These are phyloP conservation scores for Aureobasidium uvarum DNA, from an alignment of 2,329 filamentous ascomycete species.

Conservation along the genomic window DNA sequence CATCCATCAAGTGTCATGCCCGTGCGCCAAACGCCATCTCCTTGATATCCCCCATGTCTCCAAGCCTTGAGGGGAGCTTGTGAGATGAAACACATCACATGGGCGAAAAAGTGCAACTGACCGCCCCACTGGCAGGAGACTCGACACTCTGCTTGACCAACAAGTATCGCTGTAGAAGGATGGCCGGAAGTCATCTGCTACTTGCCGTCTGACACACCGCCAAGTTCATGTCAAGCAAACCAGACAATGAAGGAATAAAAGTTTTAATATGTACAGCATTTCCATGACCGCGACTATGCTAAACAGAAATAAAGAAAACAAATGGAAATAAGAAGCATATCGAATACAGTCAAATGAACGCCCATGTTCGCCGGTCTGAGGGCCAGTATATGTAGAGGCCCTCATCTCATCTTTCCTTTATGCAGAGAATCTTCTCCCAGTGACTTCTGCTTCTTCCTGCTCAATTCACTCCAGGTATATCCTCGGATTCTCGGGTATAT, in stretches of 20 bases:
- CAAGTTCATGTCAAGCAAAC: background rate
- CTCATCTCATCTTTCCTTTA: slow-evolving; percentile 5
- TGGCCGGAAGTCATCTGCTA: background rate
- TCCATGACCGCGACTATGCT: slow-evolving; percentile 25
- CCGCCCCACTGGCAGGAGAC: background rate
- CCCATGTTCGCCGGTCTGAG: slow-evolving; percentile 22
- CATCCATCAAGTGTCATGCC: background rate
- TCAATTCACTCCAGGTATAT: slow-evolving; percentile 7
- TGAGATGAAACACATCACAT: background rate
- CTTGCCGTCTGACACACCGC: background rate
- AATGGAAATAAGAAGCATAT: slow-evolving; percentile 19
- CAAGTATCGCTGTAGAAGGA: background rate
- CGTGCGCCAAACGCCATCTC: slow-evolving; percentile 5
- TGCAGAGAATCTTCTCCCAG: background rate
- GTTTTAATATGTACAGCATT: slow-evolving; percentile 25
- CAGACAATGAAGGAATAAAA: background rate
- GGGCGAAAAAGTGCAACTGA: background rate
- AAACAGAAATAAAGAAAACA: slow-evolving; percentile 12
- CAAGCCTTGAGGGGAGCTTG: background rate
- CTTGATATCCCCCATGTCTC: too few species aligned
- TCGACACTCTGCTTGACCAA: background rate
- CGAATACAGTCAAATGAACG: slow-evolving; percentile 13
- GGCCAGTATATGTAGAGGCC: background rate
- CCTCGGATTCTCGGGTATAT: slow-evolving; percentile 20
- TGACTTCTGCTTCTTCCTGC: background rate